A percentile compares a stretch with the other conserved stretches of the same genome.
Conservation (phyloP, 257 asterid species). For the Petrea volubilis region DNA sequence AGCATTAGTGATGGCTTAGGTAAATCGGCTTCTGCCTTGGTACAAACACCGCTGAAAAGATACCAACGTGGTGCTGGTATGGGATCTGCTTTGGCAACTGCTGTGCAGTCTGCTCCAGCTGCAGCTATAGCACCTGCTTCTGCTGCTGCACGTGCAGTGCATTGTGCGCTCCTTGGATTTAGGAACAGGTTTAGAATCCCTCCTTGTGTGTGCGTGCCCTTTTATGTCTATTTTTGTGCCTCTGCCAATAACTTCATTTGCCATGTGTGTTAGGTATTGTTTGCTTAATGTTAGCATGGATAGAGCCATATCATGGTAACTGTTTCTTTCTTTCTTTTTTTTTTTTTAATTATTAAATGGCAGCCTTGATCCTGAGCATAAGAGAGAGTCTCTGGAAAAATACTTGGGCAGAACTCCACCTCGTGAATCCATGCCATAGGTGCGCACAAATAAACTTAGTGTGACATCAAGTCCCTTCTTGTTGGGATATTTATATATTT, state of each 20-base stretch:
- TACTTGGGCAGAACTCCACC: slow-evolving; percentile 68
- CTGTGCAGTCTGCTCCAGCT: slow-evolving; percentile 86
- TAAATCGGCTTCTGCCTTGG: slow-evolving; percentile 86
- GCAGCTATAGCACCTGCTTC: slow-evolving; percentile 98
- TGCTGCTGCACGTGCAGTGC: slow-evolving; percentile 85
- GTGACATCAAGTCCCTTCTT: background rate
- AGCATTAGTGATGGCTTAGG: slow-evolving; percentile 89
- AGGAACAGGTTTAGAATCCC: slow-evolving; percentile 70
- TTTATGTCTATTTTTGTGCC: background rate
- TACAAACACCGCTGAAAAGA: slow-evolving; percentile 72
- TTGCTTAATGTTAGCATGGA: background rate
- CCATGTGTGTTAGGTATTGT: background rate
- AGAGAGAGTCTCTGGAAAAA: slow-evolving; percentile 88
- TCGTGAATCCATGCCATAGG: slow-evolving; percentile 53
- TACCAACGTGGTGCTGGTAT: slow-evolving; percentile 80
- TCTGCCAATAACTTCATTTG: background rate
- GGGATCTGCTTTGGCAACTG: slow-evolving; percentile 82
- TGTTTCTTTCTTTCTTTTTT: no score
- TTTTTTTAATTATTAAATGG: no score
- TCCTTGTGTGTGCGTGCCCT: background rate
- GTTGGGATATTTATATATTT: slow-evolving; percentile 1
- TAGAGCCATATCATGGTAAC: slow-evolving; percentile 8
- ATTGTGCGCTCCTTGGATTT: slow-evolving; percentile 87
- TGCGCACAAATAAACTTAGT: slow-evolving; percentile 16
- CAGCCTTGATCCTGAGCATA: slow-evolving; percentile 96